These are phyloP conservation scores for Picochlorum sp. DNA, from an alignment of 139 green algal species.

Conservation along the genomic window DNA sequence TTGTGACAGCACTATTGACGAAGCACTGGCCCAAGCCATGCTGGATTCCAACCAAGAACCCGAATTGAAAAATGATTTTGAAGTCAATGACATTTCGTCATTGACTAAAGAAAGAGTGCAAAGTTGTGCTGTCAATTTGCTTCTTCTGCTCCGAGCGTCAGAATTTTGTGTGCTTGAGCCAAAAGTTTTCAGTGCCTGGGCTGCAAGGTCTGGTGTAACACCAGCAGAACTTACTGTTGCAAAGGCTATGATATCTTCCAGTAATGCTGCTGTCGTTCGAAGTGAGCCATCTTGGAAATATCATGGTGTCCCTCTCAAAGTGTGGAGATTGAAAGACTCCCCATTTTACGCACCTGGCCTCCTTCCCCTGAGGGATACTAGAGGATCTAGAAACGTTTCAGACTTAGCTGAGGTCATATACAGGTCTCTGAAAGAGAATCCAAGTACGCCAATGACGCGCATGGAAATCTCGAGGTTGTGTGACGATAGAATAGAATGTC, in stretches of 20 bases:
- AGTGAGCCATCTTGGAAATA: slow-evolving; percentile 8
- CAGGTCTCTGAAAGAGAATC: background rate
- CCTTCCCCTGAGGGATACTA: background rate
- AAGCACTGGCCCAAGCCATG: background rate
- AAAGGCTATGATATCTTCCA: slow-evolving; percentile 4
- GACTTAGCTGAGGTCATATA: background rate
- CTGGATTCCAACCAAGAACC: background rate
- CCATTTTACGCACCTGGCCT: background rate
- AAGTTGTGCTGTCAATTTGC: background rate
- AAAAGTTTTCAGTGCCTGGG: slow-evolving; percentile 5
- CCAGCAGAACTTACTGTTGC: slow-evolving; percentile 3
- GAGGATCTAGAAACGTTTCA: background rate
- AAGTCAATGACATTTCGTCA: background rate
- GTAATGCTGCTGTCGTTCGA: background rate
- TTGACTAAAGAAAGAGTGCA: background rate
- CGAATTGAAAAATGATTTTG: background rate
- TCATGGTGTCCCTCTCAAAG: slow-evolving; percentile 1
- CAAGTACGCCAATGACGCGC: background rate
- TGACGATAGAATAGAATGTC: background rate
- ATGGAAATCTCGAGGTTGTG: background rate
- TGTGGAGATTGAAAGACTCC: background rate
- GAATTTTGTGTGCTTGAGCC: background rate
- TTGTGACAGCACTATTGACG: background rate
- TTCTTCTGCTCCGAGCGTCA: background rate
- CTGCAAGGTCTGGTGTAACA: background rate